Conservation (phyloP, 2,329 filamentous ascomycete genomes). For the Epichloe baconii region DNA sequence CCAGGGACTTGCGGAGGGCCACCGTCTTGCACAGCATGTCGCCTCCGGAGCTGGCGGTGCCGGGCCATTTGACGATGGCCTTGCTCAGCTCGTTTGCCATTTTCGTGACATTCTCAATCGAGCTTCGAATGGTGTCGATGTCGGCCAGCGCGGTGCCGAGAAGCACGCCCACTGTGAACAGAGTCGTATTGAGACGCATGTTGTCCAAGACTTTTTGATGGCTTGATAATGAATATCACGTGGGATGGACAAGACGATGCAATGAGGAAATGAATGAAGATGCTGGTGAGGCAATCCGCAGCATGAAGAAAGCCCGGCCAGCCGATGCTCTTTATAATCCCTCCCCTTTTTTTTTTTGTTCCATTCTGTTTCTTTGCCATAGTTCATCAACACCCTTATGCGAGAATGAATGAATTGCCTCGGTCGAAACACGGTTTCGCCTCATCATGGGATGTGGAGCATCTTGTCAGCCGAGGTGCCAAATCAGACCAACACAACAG, state of each 20-base stretch:
- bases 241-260: too few relatives aligned
- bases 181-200: not conserved
- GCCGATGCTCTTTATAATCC: too few relatives aligned
- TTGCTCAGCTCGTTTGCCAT: rapidly evolving
- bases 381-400: too few relatives aligned
- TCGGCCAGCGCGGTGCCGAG: not conserved
- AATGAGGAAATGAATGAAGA: too few relatives aligned
- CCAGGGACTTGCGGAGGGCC: not conserved
- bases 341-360: too few relatives aligned
- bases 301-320: too few relatives aligned
- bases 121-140: rapidly evolving
- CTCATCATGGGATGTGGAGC: not conserved
- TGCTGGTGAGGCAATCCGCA: too few relatives aligned
- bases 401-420: too few relatives aligned
- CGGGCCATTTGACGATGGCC: not conserved
- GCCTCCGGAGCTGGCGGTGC: not conserved
- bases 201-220: not conserved
- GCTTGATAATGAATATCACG: too few relatives aligned
- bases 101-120: rapidly evolving
- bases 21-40: not conserved
- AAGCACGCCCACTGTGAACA: not conserved
- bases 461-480: too few relatives aligned
- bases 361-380: too few relatives aligned
- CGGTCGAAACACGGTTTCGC: not conserved
- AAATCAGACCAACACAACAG: not conserved